Conservation (phyloP, 768 basidiomycete species). For the Lactarius evosmus region DNA sequence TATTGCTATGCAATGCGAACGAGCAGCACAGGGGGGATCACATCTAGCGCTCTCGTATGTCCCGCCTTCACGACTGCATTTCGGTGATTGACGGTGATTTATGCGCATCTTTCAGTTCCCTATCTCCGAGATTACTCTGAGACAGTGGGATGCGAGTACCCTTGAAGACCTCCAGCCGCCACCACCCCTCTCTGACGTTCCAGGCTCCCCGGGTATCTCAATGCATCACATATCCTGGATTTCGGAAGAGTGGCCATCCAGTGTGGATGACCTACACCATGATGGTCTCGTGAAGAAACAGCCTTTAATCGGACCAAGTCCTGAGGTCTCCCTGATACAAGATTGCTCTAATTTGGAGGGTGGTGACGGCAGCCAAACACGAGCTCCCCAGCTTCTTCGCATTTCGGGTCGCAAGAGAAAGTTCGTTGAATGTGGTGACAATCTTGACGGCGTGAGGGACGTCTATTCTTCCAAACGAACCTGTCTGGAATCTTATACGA, state of each 20-base stretch:
- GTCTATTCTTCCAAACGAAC: not conserved
- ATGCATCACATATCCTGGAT: conserved; percentile 18
- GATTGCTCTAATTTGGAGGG: not conserved
- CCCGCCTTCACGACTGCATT: not conserved
- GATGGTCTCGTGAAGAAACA: not conserved
- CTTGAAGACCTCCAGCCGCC: conserved; percentile 14
- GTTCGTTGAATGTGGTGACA: not conserved
- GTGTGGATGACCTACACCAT: not conserved
- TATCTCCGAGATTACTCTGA: conserved; percentile 20
- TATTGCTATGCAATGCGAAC: conserved; percentile 1
- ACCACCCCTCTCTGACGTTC: conserved; percentile 11
- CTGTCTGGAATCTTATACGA: not conserved
- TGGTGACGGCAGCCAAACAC: not conserved
- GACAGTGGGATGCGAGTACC: conserved; percentile 22
- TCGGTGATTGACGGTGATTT: not conserved
- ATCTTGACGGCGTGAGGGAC: not conserved
- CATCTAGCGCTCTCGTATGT: not conserved
- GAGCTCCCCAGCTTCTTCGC: not conserved
- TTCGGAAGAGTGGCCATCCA: not conserved
- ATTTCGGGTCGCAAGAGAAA: conserved; percentile 9
- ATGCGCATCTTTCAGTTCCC: conserved; percentile 8
- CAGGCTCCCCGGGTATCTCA: conserved; percentile 5
- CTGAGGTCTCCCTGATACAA: not conserved
- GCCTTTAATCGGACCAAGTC: not conserved
- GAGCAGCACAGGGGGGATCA: not conserved